phyloP scores from a whole-genome alignment of 345 rosid genomes.

The Noccaea caerulescens region DNA sequence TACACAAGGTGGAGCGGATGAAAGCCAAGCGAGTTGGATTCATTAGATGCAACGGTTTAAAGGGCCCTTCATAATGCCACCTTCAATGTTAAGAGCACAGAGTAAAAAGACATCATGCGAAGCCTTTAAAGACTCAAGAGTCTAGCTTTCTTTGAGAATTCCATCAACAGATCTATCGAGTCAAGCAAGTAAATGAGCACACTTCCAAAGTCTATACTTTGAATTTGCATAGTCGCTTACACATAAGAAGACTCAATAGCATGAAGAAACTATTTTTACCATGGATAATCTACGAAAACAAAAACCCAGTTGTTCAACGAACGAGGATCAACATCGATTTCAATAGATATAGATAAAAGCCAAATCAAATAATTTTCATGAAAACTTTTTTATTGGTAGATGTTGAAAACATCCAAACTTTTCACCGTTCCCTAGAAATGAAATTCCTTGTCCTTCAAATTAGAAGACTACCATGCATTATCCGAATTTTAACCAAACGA shows the following conservation, averaged over 20 bases:
- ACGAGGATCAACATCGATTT: slow-evolving; percentile 6
- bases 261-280: not conserved
- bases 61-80: slow-evolving; percentile 96
- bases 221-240: not conserved
- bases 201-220: not conserved
- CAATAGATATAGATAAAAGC: too few species aligned
- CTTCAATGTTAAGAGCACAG: slow-evolving; percentile 41
- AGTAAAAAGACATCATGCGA: not conserved
- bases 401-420: not conserved
- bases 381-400: too few species aligned
- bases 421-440: not conserved
- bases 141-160: not conserved
- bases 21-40: slow-evolving; percentile 91
- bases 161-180: slow-evolving; percentile 1
- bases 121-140: not conserved
- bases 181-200: slow-evolving; percentile 4
- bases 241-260: not conserved
- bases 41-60: slow-evolving; percentile 81
- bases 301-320: not conserved
- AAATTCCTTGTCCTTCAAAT: not conserved
- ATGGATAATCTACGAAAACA: not conserved
- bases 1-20: slow-evolving; percentile 86
- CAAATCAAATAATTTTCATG: too few species aligned
- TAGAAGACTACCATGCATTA: not conserved
- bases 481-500: too few species aligned